phyloP scores from a whole-genome alignment of 2,329 filamentous ascomycete genomes.

The Colletotrichum lini region DNA sequence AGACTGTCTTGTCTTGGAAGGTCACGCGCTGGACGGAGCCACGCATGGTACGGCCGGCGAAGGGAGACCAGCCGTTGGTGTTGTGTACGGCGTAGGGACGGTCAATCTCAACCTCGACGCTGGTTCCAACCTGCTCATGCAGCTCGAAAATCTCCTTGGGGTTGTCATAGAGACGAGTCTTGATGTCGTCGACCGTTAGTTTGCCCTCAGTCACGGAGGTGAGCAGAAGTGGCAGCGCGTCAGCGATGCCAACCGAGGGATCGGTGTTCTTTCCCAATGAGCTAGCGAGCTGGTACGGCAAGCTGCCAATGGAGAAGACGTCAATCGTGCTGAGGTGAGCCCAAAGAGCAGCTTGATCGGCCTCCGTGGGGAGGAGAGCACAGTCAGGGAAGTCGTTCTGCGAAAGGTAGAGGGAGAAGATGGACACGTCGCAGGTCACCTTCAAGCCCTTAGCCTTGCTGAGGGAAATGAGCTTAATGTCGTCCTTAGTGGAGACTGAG shows the following conservation, averaged over 20 bases:
- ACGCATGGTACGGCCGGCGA: slow-evolving; percentile 77
- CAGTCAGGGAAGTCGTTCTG: slow-evolving; percentile 79
- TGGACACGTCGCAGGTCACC: slow-evolving; percentile 86
- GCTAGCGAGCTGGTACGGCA: slow-evolving; percentile 82
- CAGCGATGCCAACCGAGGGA: slow-evolving; percentile 77
- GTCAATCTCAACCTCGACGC: slow-evolving; percentile 83
- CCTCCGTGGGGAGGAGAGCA: slow-evolving; percentile 73
- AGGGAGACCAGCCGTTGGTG: slow-evolving; percentile 76
- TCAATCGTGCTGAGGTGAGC: slow-evolving; percentile 81
- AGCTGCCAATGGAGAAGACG: slow-evolving; percentile 83
- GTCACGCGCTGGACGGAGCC: slow-evolving; percentile 82
- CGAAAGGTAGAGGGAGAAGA: slow-evolving; percentile 83
- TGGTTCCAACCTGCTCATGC: slow-evolving; percentile 82
- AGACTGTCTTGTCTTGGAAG: slow-evolving; percentile 81
- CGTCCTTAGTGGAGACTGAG: slow-evolving; percentile 84
- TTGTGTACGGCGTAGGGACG: slow-evolving; percentile 74
- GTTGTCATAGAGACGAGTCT: slow-evolving; percentile 80
- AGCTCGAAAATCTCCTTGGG: slow-evolving; percentile 87
- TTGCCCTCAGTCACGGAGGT: slow-evolving; percentile 82
- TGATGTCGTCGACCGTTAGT: slow-evolving; percentile 81
- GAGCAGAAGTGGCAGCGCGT: slow-evolving; percentile 81
- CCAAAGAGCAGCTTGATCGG: slow-evolving; percentile 83
- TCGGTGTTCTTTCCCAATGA: slow-evolving; percentile 67
- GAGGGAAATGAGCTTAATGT: slow-evolving; percentile 82
- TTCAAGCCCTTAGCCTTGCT: slow-evolving; percentile 86